Evolutionary conservation across 2,329 filamentous ascomycete genomes (phyloP).

Genomic region (Botryosphaeria dothidea): DNA sequence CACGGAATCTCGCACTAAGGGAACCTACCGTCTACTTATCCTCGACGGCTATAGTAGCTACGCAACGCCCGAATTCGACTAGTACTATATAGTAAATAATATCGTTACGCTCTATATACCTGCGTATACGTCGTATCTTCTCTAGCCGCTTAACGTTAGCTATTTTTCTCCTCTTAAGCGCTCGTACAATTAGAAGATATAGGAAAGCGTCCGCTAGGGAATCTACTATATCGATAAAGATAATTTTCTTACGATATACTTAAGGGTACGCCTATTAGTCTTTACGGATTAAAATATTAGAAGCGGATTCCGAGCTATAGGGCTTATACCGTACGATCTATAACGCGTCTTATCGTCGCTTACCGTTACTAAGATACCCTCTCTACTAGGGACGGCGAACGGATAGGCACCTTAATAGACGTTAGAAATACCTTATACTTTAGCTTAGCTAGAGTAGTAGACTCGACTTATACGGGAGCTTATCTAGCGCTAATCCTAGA

Average conservation of each 20-base stretch:
- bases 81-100: slow-evolving; percentile 21
- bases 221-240: slow-evolving; percentile 19
- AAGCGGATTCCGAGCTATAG: slow-evolving; percentile 23
- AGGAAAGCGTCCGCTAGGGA: background rate
- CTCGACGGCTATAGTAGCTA: slow-evolving; percentile 23
- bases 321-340: slow-evolving; percentile 22
- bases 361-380: slow-evolving; percentile 22
- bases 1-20: slow-evolving; percentile 20
- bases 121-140: slow-evolving; percentile 5
- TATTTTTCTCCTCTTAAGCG: slow-evolving; percentile 20
- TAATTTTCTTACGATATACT: slow-evolving; percentile 16
- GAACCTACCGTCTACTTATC: slow-evolving; percentile 22
- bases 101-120: slow-evolving; percentile 21
- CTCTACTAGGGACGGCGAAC: slow-evolving; percentile 21
- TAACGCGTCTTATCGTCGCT: slow-evolving; percentile 25
- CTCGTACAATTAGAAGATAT: slow-evolving; percentile 12
- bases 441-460: slow-evolving; percentile 25
- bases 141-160: slow-evolving; percentile 17
- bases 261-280: background rate
- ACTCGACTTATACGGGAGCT: slow-evolving; percentile 21
- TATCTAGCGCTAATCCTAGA: slow-evolving; percentile 24
- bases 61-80: slow-evolving; percentile 21
- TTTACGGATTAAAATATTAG: slow-evolving; percentile 22
- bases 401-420: slow-evolving; percentile 19
- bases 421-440: slow-evolving; percentile 25